These are phyloP conservation scores for Pestalotiopsis fici DNA, from an alignment of 2,329 filamentous ascomycete genomes.

Conservation along the genomic window DNA sequence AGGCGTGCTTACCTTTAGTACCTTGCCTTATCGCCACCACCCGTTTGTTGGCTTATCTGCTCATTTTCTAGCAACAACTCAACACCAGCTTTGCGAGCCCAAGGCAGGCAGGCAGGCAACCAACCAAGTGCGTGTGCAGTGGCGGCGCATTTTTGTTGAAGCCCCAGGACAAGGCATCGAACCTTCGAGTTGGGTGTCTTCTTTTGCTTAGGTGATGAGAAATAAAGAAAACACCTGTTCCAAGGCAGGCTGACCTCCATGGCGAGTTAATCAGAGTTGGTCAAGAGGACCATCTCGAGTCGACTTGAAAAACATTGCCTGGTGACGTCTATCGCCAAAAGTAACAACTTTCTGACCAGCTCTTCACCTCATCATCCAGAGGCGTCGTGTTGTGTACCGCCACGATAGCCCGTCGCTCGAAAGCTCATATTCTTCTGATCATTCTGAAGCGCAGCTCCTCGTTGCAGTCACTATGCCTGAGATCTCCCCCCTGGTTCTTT, in stretches of 20 bases:
- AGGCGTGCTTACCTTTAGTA: not conserved
- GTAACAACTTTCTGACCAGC: not conserved
- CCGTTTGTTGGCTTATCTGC: not conserved
- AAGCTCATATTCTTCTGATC: too few relatives aligned
- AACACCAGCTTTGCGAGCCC: not conserved
- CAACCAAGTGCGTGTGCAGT: not conserved
- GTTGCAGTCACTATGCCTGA: conserved; percentile 35
- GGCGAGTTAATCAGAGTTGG: not conserved
- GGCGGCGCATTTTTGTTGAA: not conserved
- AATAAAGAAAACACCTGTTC: not conserved
- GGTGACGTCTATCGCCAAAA: not conserved
- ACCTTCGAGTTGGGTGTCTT: not conserved
- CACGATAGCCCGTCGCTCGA: too few relatives aligned
- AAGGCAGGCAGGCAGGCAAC: not conserved
- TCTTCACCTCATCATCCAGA: not conserved
- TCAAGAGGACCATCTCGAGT: not conserved
- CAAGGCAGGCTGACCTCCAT: not conserved
- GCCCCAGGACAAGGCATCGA: not conserved
- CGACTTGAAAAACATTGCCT: not conserved
- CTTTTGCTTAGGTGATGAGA: not conserved
- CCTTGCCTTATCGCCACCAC: not conserved
- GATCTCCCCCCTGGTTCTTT: conserved; percentile 45
- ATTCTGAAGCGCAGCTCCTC: not conserved
- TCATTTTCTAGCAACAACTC: not conserved
- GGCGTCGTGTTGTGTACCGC: not conserved